Percentiles rank a stretch among this genome's conserved stretches.
phyloP scores from a whole-genome alignment of 495 filamentous ascomycete genomes.

The Penicillium egyptiacum region DNA sequence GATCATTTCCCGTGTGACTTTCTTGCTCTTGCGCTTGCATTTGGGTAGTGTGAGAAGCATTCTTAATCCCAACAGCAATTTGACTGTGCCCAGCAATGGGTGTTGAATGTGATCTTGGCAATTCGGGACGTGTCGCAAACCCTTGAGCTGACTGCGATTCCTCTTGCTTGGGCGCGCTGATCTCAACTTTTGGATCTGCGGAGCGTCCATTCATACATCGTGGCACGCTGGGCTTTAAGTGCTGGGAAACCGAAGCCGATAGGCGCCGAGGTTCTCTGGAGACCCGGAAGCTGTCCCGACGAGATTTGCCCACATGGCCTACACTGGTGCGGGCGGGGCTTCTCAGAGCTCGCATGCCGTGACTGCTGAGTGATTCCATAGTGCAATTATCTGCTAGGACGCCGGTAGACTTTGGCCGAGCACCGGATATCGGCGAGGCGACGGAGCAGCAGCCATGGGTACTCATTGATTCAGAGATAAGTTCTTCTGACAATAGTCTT shows the following conservation, averaged over 20 bases:
- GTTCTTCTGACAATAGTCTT: conserved; percentile 22
- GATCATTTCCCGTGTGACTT: background rate
- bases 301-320: conserved; percentile 14
- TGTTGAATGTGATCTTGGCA: conserved; percentile 11
- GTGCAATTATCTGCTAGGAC: conserved; percentile 23
- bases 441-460: conserved; percentile 27
- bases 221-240: background rate
- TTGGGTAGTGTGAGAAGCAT: background rate
- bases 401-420: conserved; percentile 23
- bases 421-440: conserved; percentile 22
- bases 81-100: conserved; percentile 7
- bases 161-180: background rate
- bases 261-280: conserved; percentile 10
- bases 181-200: background rate
- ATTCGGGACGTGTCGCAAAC: background rate
- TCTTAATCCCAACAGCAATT: background rate
- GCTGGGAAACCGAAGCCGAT: conserved; percentile 10
- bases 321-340: conserved; percentile 16
- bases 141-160: background rate
- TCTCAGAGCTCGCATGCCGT: conserved; percentile 17
- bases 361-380: conserved; percentile 28
- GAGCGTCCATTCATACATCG: background rate
- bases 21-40: background rate
- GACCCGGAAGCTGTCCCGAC: conserved; percentile 13
- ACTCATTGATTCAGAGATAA: conserved; percentile 22